Evolutionary conservation across 495 filamentous ascomycete species (phyloP).

Genomic region (Rhypophila decipiens): DNA sequence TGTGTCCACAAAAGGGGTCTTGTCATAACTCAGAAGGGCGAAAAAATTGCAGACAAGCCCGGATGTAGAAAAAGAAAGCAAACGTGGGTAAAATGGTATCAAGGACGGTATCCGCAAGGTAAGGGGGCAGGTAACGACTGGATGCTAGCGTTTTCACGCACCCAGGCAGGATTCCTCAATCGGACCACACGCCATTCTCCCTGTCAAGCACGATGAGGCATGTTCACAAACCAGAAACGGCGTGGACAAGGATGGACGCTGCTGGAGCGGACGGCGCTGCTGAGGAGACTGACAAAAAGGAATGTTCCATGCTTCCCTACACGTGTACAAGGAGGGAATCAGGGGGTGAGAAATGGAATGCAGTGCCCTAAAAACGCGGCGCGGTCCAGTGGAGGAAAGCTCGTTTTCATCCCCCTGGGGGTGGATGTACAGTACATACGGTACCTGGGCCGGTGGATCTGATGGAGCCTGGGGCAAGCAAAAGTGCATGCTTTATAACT

Average conservation of each 20-base stretch:
- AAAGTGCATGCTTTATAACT: too few relatives aligned
- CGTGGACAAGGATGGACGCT: neutral
- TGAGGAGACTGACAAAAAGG: neutral
- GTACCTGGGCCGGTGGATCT: neutral
- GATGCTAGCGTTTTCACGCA: neutral
- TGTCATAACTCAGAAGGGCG: neutral
- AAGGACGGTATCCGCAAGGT: neutral
- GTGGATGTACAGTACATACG: neutral
- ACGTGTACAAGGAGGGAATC: neutral
- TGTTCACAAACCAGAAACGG: constrained; percentile 1
- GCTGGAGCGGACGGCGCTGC: neutral
- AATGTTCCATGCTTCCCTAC: neutral
- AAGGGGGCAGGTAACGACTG: neutral
- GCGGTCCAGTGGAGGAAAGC: too few relatives aligned
- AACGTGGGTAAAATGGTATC: neutral
- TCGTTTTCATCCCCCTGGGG: too few relatives aligned
- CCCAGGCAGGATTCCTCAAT: neutral
- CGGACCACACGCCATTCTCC: neutral
- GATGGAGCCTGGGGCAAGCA: neutral
- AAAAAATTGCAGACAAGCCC: neutral
- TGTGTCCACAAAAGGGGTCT: neutral
- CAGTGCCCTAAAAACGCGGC: constrained; percentile 1
- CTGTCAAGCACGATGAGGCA: neutral
- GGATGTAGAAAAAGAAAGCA: constrained; percentile 3
- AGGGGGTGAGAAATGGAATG: neutral